Evolutionary conservation across 2,329 filamentous ascomycete genomes (phyloP), one percentile per base, ranked within the genome.

Genomic region (Fusarium papillatum): DNA sequence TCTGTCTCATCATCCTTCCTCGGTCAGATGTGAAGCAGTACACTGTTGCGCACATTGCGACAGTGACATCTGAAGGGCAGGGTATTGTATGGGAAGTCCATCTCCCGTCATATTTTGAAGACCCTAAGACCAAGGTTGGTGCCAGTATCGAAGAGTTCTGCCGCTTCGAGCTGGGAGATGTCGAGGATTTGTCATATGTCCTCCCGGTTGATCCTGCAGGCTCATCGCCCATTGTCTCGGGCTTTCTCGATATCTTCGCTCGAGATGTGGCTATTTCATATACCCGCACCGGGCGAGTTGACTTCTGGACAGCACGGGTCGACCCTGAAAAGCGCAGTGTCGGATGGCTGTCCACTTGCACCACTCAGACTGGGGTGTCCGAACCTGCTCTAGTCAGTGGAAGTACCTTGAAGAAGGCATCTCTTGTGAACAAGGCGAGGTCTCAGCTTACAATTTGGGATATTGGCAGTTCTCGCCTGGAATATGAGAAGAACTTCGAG

Each of bases 391-490:
- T 98, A 34, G 95, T 94, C 14, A 97, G 95, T 80, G 95, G 94
- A 17, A 97, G 94, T 77, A 96, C 93, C 11, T 93, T 96, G 79
- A 93, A 96, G 74, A 98, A 97, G 82, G 94, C 95, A 29, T 95
- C 95, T 6, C 85, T 98, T 24, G 95, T 97, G 39, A 94, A 97
- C 81, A 88, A 90, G 5, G 87, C 89, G 17, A 91, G 93, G 73
- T 95, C 93, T 0, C 91, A 92, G 48, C 85, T 98, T 62, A 97
- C 95, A 0, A 98, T 98, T 62, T 98, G 96, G 96, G 96, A 98
- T 80, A 94, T 95, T 14, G 91, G 93, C 73, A 94, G 93, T 67
- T 93, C 93, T 3, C 93, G 95, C 73, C 88, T 98, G 8, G 96
- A 98, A 82, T 95, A 95, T 80, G 90, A 94, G 72, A 91, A 96